phyloP scores from a whole-genome alignment of 176 grass and related monocot genomes.

The Aegilops sharonensis region DNA sequence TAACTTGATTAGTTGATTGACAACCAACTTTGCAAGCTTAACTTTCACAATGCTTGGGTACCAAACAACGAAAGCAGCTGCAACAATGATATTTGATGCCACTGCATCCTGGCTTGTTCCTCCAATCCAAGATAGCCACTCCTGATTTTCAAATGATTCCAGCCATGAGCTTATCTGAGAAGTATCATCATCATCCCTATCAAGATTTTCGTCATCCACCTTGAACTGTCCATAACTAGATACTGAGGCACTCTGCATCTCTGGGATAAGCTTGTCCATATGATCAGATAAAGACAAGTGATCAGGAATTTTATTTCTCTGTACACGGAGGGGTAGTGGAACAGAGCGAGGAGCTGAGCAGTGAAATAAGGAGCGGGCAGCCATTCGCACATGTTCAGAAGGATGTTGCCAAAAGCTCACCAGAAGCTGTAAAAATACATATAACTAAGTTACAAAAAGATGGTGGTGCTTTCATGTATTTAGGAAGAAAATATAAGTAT shows the following conservation, averaged over 20 bases:
- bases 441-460: neutral
- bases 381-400: conserved; percentile 93
- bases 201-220: conserved; percentile 34
- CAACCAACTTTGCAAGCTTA: conserved; percentile 68
- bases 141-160: conserved; percentile 91
- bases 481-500: conserved; percentile 19
- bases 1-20: conserved; percentile 87
- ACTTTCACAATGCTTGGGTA: conserved; percentile 91
- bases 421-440: conserved; percentile 66
- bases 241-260: conserved; percentile 28
- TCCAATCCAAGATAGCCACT: conserved; percentile 85
- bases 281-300: conserved; percentile 37
- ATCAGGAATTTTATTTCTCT: conserved; percentile 51
- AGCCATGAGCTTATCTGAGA: conserved; percentile 68
- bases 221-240: conserved; percentile 32
- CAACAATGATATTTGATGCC: conserved; percentile 95
- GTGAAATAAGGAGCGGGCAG: conserved; percentile 96
- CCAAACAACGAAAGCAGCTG: conserved; percentile 94
- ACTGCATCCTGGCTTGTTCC: conserved; percentile 82
- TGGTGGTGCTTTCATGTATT: neutral
- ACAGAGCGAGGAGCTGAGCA: conserved; percentile 87
- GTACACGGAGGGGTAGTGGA: conserved; percentile 60
- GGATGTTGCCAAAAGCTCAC: conserved; percentile 98
- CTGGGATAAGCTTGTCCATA: conserved; percentile 26
- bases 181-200: conserved; percentile 30